Evolutionary conservation across 2,329 filamentous ascomycete species (phyloP).

Genomic region (Aspergillus vadensis): DNA sequence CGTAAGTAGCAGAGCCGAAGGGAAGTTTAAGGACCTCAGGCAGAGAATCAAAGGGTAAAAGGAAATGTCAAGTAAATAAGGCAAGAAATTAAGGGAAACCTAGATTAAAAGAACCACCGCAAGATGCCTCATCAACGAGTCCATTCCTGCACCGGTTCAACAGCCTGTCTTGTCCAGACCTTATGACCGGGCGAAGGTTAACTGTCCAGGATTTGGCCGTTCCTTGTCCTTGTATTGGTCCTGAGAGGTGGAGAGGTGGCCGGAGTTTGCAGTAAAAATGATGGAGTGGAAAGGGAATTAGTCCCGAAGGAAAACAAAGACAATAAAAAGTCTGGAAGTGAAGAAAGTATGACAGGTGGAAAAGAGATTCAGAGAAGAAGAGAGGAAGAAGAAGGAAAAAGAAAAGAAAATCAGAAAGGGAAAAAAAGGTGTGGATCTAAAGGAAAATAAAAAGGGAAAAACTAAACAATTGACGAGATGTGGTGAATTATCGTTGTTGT

Average conservation of each 20-base stretch:
- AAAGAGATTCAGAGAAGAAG: not conserved
- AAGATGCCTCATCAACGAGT: constrained; percentile 36
- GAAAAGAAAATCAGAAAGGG: not conserved
- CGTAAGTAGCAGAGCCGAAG: constrained; percentile 3
- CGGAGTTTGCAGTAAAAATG: not conserved
- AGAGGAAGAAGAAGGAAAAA: constrained; percentile 8
- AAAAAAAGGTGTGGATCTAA: not conserved
- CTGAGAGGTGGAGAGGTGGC: not conserved
- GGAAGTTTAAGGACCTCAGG: not conserved
- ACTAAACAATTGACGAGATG: not conserved
- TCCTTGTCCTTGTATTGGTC: not conserved
- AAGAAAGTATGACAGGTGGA: not conserved
- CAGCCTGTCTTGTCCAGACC: constrained; percentile 29
- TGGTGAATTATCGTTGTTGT: not conserved
- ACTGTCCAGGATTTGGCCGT: constrained; percentile 4
- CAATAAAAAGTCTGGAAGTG: not conserved
- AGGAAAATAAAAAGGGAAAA: not conserved
- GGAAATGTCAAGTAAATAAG: not conserved
- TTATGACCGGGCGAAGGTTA: constrained; percentile 12
- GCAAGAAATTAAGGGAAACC: constrained; percentile 9
- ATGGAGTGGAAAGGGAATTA: not conserved
- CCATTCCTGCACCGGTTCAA: constrained; percentile 38
- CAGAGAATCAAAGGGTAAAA: constrained; percentile 6
- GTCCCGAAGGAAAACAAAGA: not conserved
- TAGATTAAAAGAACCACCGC: constrained; percentile 21